Conservation (phyloP, 2,329 filamentous ascomycete species). For the Scytalidium lignicola region DNA sequence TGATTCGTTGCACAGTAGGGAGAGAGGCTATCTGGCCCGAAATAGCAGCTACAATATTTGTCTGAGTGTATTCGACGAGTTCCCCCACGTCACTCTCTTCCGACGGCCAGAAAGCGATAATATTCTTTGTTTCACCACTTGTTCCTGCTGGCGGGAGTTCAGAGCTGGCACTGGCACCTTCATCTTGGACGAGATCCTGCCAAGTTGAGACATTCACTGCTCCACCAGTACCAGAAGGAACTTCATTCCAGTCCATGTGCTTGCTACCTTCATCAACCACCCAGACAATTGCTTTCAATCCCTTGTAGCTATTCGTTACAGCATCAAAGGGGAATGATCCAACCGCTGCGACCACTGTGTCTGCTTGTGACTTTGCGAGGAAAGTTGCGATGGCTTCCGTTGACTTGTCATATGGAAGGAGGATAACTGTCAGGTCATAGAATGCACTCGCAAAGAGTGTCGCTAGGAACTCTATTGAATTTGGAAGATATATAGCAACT, state of each 20-base stretch:
- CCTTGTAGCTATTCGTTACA: constrained; percentile 63
- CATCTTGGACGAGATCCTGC: constrained; percentile 80
- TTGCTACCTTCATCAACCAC: constrained; percentile 85
- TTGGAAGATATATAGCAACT: constrained; percentile 86
- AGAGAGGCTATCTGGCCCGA: constrained; percentile 72
- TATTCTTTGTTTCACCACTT: constrained; percentile 45
- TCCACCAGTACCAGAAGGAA: constrained; percentile 70
- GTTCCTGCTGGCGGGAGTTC: constrained; percentile 62
- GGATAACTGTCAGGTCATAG: constrained; percentile 71
- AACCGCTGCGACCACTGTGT: constrained; percentile 78
- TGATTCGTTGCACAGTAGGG: constrained; percentile 69
- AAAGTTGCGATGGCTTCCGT: constrained; percentile 65
- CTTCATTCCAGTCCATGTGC: constrained; percentile 93
- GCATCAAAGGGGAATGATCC: constrained; percentile 79
- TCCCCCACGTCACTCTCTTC: constrained; percentile 51
- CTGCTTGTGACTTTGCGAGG: constrained; percentile 67
- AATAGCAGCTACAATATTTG: constrained; percentile 82
- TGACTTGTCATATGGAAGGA: constrained; percentile 77
- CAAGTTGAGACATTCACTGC: constrained; percentile 82
- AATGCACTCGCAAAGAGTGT: constrained; percentile 86
- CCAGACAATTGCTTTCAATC: constrained; percentile 78
- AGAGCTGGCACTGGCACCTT: constrained; percentile 48
- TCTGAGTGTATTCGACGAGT: constrained; percentile 76
- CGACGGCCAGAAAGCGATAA: constrained; percentile 64
- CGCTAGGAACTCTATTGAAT: constrained; percentile 82